Conservation (phyloP, 768 basidiomycete species). For the Antrodiella citrinella region DNA sequence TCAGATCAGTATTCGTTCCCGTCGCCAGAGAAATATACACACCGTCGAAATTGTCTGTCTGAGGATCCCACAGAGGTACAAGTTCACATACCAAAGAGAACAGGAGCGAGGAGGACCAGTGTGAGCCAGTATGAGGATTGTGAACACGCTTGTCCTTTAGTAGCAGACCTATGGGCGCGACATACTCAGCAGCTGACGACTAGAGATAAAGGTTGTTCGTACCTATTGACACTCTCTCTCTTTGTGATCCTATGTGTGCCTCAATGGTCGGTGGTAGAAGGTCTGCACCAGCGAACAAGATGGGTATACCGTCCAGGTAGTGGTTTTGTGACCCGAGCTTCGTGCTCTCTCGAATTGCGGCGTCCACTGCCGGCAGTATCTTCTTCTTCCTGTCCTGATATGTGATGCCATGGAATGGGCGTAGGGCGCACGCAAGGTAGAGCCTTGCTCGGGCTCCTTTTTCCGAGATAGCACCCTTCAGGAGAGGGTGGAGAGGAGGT, state of each 20-base stretch:
- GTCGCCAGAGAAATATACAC: slow-evolving; percentile 12
- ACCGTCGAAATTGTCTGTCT: slow-evolving; percentile 37
- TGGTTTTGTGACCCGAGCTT: slow-evolving; percentile 77
- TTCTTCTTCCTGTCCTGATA: slow-evolving; percentile 63
- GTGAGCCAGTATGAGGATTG: slow-evolving; percentile 47
- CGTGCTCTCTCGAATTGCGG: slow-evolving; percentile 73
- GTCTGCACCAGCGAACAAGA: slow-evolving; percentile 49
- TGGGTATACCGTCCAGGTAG: slow-evolving; percentile 68
- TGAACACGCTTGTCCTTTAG: slow-evolving; percentile 64
- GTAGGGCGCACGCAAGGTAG: slow-evolving; percentile 73
- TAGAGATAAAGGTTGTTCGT: slow-evolving; percentile 10
- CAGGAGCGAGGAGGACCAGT: slow-evolving; percentile 65
- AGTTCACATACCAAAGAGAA: slow-evolving; percentile 75
- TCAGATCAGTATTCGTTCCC: neutral
- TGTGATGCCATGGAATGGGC: slow-evolving; percentile 55
- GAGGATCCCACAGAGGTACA: slow-evolving; percentile 39
- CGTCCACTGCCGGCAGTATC: slow-evolving; percentile 47
- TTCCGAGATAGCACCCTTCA: slow-evolving; percentile 30
- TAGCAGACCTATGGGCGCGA: slow-evolving; percentile 42
- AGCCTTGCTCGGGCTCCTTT: slow-evolving; percentile 45
- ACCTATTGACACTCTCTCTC: slow-evolving; percentile 56
- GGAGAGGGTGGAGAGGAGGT: slow-evolving; percentile 40
- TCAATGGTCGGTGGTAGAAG: slow-evolving; percentile 30
- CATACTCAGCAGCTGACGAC: neutral
- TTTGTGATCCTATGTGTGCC: slow-evolving; percentile 27